phyloP scores from a whole-genome alignment of 441 rosid genomes.

The Gossypium gossypioides region DNA sequence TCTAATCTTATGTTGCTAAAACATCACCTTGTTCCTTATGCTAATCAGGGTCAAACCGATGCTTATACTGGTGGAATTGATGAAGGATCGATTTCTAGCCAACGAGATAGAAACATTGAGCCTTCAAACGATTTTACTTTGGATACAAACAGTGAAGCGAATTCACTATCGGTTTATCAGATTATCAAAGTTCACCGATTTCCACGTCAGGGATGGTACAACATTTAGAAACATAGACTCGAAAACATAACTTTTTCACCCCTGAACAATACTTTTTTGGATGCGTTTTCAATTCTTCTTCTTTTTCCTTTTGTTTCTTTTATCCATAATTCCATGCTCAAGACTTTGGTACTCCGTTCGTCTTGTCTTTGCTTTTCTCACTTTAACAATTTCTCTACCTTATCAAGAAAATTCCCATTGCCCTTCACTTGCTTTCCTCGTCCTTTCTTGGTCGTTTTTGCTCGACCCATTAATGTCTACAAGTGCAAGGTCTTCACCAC shows the following conservation, averaged over 20 bases:
- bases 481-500: conserved; percentile 37
- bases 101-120: conserved; percentile 4
- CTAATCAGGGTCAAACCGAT: neutral
- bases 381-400: conserved; percentile 10
- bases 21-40: conserved; percentile 14
- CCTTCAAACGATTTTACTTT: conserved; percentile 15
- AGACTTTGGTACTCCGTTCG: conserved; percentile 18
- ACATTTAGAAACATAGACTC: conserved; percentile 11
- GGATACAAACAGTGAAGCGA: conserved; percentile 17
- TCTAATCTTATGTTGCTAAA: conserved; percentile 11
- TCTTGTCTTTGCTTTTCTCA: conserved; percentile 16
- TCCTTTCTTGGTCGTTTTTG: conserved; percentile 24
- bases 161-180: conserved; percentile 14
- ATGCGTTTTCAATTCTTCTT: too few relatives aligned
- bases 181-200: conserved; percentile 27
- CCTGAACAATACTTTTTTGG: conserved; percentile 20
- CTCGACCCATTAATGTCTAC: conserved; percentile 30
- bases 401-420: conserved; percentile 16
- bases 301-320: neutral
- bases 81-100: neutral
- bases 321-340: conserved; percentile 22
- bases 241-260: conserved; percentile 20
- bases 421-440: neutral
- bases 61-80: neutral
- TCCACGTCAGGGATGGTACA: conserved; percentile 22